phyloP scores from a whole-genome alignment of 371 early-diverging fungal species.

The Dichotomocladium elegans region DNA sequence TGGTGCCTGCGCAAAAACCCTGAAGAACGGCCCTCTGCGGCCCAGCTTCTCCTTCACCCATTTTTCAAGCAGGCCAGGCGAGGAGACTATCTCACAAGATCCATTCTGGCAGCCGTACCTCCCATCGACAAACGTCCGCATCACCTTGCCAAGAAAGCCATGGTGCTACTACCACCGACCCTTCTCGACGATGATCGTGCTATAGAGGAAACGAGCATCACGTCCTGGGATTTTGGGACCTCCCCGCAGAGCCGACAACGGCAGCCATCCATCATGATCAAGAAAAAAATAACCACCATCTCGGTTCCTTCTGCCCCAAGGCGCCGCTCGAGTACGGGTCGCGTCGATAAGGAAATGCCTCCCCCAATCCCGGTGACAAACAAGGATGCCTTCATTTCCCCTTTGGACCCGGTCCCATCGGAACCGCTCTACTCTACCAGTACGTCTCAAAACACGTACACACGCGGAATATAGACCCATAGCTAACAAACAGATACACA shows the following conservation, averaged over 20 bases:
- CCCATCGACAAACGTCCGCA: constrained; percentile 62
- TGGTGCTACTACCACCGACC: constrained; percentile 29
- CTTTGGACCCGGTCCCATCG: constrained; percentile 18
- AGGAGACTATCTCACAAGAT: constrained; percentile 59
- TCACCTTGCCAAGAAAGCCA: too few relatives aligned
- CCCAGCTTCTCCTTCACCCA: constrained; percentile 71
- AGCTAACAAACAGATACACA: too few relatives aligned
- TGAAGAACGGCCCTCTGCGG: constrained; percentile 73
- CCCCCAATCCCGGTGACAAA: constrained; percentile 6
- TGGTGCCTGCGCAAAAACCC: constrained; percentile 80
- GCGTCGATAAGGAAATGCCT: constrained; percentile 36
- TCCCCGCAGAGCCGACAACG: constrained; percentile 24
- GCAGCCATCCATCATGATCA: constrained; percentile 2
- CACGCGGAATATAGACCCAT: too few relatives aligned
- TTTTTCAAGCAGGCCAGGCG: constrained; percentile 82
- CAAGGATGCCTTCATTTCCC: constrained; percentile 11
- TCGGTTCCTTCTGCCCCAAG: neutral
- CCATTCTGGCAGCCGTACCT: constrained; percentile 60
- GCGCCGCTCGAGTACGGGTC: constrained; percentile 45
- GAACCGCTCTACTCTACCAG: too few relatives aligned
- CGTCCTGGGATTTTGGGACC: too few relatives aligned
- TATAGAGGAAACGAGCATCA: too few relatives aligned
- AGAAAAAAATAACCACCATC: neutral
- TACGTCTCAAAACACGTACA: too few relatives aligned
- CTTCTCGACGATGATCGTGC: constrained; percentile 22